Conservation (phyloP, 2,329 filamentous ascomycete species). For the Chaetomiaceae sp. region DNA sequence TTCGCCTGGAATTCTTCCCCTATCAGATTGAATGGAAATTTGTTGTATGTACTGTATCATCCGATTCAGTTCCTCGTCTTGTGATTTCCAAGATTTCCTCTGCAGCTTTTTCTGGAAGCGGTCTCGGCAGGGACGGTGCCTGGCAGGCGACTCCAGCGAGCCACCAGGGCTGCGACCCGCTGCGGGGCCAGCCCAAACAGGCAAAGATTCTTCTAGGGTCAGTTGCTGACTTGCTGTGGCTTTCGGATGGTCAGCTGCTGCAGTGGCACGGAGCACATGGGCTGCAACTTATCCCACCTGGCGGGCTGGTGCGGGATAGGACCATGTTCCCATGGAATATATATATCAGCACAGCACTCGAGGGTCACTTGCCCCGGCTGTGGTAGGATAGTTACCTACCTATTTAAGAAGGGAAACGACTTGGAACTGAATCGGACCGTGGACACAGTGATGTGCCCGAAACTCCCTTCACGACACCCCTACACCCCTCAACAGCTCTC, state of each 20-base stretch:
- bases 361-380: no score
- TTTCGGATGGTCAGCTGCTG: background rate
- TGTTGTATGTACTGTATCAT: background rate
- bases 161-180: background rate
- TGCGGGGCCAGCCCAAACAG: background rate
- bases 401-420: no score
- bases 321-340: no score
- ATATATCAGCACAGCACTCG: no score
- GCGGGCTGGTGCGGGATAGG: no score
- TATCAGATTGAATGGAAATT: background rate
- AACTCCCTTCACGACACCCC: no score
- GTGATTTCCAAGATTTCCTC: background rate
- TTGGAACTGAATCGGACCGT: background rate
- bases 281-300: no score
- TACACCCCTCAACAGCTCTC: no score
- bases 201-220: background rate
- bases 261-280: no score
- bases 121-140: background rate
- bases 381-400: no score
- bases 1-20: background rate
- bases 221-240: background rate
- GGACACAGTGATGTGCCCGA: background rate
- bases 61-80: background rate
- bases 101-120: background rate
- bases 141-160: background rate